Percentiles rank a stretch among this genome's conserved stretches.
Conservation (phyloP, 1,284 basidiomycete genomes). For the Ceratobasidium sp. region DNA sequence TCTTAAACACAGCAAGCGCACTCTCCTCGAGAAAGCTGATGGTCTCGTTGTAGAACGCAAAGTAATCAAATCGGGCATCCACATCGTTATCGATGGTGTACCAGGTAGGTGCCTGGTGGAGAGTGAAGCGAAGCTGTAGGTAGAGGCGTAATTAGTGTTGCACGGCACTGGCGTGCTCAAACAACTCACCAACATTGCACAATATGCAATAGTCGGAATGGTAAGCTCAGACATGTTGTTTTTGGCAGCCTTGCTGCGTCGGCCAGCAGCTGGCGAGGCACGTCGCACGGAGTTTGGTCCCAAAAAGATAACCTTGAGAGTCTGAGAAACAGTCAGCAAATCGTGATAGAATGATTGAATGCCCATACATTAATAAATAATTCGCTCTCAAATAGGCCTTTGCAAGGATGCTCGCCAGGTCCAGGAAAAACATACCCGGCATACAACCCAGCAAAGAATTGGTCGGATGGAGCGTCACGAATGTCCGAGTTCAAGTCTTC, state of each 20-base stretch:
- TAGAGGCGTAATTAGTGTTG: neutral
- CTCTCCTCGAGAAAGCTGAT: neutral
- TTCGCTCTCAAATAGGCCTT: neutral
- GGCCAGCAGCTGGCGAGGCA: neutral
- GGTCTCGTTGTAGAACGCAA: neutral
- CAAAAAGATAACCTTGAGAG: neutral
- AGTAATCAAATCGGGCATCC: neutral
- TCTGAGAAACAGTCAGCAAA: neutral
- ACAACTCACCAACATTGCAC: neutral
- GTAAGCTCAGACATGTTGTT: neutral
- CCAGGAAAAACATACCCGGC: neutral
- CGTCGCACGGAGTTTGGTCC: neutral
- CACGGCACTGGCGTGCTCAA: neutral
- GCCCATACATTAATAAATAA: conserved; percentile 3
- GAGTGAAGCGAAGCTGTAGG: neutral
- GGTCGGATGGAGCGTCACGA: neutral
- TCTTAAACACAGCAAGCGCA: too few species aligned
- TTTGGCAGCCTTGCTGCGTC: neutral
- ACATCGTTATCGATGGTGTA: neutral
- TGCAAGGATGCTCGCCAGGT: neutral
- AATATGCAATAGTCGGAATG: neutral
- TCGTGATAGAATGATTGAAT: neutral
- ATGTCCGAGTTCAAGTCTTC: neutral
- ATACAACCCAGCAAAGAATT: neutral
- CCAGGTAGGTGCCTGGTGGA: neutral